Percentiles rank a stretch among this genome's conserved stretches.
These are phyloP conservation scores for Phytopythium kandeliae DNA, from an alignment of 352 stramenopile genomes.

Conservation along the genomic window DNA sequence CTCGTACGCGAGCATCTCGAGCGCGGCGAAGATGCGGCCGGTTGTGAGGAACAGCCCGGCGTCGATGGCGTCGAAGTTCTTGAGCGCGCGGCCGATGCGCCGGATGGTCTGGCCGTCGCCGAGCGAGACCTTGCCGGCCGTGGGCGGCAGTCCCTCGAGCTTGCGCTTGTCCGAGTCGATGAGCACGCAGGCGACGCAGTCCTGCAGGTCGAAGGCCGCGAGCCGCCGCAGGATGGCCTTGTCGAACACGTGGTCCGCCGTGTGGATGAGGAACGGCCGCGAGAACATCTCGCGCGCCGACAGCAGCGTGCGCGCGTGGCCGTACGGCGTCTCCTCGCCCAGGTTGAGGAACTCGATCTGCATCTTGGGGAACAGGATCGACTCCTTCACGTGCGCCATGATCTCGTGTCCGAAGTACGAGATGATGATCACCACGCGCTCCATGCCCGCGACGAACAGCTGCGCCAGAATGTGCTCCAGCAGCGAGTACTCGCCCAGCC, in stretches of 20 bases:
- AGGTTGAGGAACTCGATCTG: conserved; percentile 83
- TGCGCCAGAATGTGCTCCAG: conserved; percentile 81
- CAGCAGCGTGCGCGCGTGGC: conserved; percentile 66
- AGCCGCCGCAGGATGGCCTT: conserved; percentile 60
- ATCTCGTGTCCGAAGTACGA: conserved; percentile 78
- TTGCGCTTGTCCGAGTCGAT: conserved; percentile 65
- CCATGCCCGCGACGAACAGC: conserved; percentile 76
- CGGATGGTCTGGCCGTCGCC: conserved; percentile 44
- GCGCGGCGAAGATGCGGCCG: conserved; percentile 57
- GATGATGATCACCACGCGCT: conserved; percentile 81
- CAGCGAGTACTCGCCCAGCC: conserved; percentile 70
- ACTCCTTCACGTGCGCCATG: conserved; percentile 74
- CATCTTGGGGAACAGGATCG: conserved; percentile 66
- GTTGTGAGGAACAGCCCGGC: conserved; percentile 74
- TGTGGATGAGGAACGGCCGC: conserved; percentile 84
- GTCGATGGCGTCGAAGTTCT: conserved; percentile 73
- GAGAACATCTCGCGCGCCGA: conserved; percentile 74
- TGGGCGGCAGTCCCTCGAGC: conserved; percentile 47
- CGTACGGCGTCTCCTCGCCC: conserved; percentile 70
- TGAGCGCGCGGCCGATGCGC: conserved; percentile 63
- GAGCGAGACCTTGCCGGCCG: conserved; percentile 65
- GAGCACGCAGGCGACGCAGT: conserved; percentile 69
- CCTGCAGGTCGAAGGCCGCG: conserved; percentile 65
- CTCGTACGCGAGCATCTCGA: conserved; percentile 82
- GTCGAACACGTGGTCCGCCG: conserved; percentile 82